Evolutionary conservation across 495 filamentous ascomycete genomes (phyloP).

Genomic region (Corynascus novoguineensis): DNA sequence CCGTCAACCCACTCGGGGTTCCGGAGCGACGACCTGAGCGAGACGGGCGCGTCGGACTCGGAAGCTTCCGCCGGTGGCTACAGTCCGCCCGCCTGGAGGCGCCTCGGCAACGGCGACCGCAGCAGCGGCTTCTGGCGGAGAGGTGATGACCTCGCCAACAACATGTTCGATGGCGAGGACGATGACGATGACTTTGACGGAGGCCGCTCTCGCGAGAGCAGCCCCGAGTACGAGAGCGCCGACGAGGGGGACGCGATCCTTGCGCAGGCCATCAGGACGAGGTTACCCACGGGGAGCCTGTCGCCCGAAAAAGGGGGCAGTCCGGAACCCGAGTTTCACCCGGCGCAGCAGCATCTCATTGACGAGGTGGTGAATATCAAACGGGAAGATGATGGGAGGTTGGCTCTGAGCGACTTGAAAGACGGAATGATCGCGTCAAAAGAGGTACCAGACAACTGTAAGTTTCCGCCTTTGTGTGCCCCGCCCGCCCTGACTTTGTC

Average conservation of each 20-base stretch:
- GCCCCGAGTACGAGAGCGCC: constrained; percentile 30
- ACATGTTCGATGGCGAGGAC: constrained; percentile 24
- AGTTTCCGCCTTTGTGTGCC: constrained; percentile 24
- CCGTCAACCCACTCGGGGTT: constrained; percentile 75
- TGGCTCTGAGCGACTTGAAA: constrained; percentile 14
- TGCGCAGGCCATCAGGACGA: constrained; percentile 44
- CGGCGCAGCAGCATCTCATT: constrained; percentile 18
- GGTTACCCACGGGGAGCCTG: constrained; percentile 47
- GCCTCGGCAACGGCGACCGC: constrained; percentile 48
- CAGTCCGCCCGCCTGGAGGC: constrained; percentile 52
- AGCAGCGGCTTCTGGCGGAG: constrained; percentile 52
- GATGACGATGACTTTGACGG: constrained; percentile 2
- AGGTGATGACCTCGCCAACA: constrained; percentile 30
- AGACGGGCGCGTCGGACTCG: constrained; percentile 33
- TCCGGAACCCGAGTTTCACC: constrained; percentile 39
- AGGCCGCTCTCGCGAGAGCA: constrained; percentile 22
- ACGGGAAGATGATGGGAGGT: constrained; percentile 23
- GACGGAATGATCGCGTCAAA: constrained; percentile 9
- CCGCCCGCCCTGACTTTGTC: constrained; percentile 14
- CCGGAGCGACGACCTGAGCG: constrained; percentile 50
- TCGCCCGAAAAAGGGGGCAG: constrained; percentile 47
- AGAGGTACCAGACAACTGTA: constrained; percentile 34
- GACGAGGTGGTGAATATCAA: constrained; percentile 26
- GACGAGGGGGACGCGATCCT: constrained; percentile 41
- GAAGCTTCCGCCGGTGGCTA: constrained; percentile 45